phyloP scores from a whole-genome alignment of 352 stramenopile species.

The Phytophthora aleatoria region DNA sequence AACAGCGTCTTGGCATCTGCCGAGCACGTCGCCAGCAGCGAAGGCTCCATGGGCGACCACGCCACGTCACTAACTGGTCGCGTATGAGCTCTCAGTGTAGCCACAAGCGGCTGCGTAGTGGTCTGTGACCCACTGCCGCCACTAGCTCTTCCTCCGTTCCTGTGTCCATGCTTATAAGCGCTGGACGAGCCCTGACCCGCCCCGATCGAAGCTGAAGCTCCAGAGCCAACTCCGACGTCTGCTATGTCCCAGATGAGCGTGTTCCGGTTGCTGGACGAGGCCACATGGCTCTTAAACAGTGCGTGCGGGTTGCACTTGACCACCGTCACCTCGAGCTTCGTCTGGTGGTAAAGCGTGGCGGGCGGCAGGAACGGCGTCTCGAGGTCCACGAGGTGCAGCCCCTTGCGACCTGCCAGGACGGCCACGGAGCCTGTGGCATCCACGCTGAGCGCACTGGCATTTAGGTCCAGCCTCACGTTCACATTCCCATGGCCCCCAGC shows the following conservation, averaged over 20 bases:
- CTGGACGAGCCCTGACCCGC: conserved; percentile 21
- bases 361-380: conserved; percentile 66
- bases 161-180: conserved; percentile 27
- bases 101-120: conserved; percentile 58
- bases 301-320: conserved; percentile 81
- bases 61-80: conserved; percentile 76
- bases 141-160: conserved; percentile 6
- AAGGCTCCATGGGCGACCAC: conserved; percentile 77
- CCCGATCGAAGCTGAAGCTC: conserved; percentile 26
- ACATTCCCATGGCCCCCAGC: conserved; percentile 44
- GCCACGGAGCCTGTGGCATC: conserved; percentile 70
- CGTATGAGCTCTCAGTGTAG: conserved; percentile 76
- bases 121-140: conserved; percentile 20
- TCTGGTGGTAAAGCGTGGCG: conserved; percentile 77
- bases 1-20: conserved; percentile 81
- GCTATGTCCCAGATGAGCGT: conserved; percentile 83
- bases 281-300: conserved; percentile 67
- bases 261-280: conserved; percentile 82
- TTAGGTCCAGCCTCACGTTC: conserved; percentile 66
- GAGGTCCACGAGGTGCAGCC: conserved; percentile 76
- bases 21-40: conserved; percentile 77
- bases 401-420: conserved; percentile 70
- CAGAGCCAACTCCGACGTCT: conserved; percentile 19
- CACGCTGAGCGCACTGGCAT: conserved; percentile 70
- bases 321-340: conserved; percentile 79